A percentile compares a stretch with the other conserved stretches of the same genome.
Conservation (phyloP, 225 moss, liverwort and hornwort species). For the Takakia lepidozioides region DNA sequence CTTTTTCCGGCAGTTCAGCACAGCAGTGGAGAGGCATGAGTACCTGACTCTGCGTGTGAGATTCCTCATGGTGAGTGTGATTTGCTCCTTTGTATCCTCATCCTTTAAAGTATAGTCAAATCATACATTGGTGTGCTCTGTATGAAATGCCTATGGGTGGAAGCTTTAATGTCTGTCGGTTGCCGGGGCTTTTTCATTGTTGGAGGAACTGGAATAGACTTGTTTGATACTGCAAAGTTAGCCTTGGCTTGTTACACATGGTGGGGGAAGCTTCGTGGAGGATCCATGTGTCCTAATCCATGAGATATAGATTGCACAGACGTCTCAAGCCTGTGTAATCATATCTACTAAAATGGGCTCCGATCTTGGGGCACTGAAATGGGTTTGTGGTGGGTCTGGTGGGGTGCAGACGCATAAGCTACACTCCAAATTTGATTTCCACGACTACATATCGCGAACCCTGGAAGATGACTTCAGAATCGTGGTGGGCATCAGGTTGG, state of each 20-base stretch:
- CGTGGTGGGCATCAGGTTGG: conserved; percentile 75
- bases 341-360: too few relatives aligned
- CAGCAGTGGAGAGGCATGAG: conserved; percentile 43
- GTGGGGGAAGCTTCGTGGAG: too few relatives aligned
- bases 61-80: conserved; percentile 52
- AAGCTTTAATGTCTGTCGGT: too few relatives aligned
- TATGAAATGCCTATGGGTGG: background rate
- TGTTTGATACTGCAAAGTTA: too few relatives aligned
- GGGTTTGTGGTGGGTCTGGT: too few relatives aligned
- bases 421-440: conserved; percentile 55
- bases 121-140: background rate
- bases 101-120: background rate
- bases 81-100: background rate
- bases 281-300: too few relatives aligned
- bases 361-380: background rate
- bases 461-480: conserved; percentile 71
- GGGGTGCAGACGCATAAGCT: conserved; percentile 45
- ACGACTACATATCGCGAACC: conserved; percentile 59
- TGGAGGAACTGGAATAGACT: too few relatives aligned
- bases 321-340: too few relatives aligned
- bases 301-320: too few relatives aligned
- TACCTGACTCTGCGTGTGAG: conserved; percentile 65
- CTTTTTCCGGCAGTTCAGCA: conserved; percentile 66
- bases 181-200: too few relatives aligned
- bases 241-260: too few relatives aligned